Conservation (phyloP, 768 basidiomycete genomes). For the Sporobolomyces pararoseus region DNA sequence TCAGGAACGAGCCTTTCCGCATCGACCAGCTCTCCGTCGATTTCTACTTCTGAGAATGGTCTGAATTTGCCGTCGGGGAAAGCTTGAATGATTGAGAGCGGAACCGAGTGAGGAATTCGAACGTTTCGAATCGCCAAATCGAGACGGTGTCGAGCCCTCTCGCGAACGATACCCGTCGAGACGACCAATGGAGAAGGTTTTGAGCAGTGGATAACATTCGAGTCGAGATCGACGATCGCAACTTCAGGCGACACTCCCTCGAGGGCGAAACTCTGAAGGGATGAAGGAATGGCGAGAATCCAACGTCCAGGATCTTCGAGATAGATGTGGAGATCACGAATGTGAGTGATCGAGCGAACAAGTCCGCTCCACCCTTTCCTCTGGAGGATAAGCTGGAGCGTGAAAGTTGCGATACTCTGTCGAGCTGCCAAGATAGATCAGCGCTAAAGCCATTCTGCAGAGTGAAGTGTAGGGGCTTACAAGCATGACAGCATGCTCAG, state of each 20-base stretch:
- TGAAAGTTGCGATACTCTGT: conserved; percentile 46
- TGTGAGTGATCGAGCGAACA: conserved; percentile 57
- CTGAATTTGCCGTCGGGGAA: conserved; percentile 39
- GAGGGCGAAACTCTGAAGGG: conserved; percentile 72
- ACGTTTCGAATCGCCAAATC: conserved; percentile 27
- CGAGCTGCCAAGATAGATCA: not conserved
- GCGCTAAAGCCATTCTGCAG: not conserved
- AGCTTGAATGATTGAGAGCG: conserved; percentile 32
- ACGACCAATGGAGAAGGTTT: conserved; percentile 1
- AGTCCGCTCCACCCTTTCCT: conserved; percentile 62
- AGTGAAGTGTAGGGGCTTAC: conserved; percentile 45
- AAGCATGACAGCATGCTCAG: conserved; percentile 84
- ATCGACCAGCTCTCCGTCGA: conserved; percentile 15
- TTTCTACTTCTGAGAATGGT: conserved; percentile 38
- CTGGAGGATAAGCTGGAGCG: conserved; percentile 86
- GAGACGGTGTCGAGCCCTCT: conserved; percentile 32
- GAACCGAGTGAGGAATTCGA: not conserved
- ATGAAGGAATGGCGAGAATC: conserved; percentile 84
- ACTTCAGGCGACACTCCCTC: conserved; percentile 65
- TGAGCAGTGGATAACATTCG: conserved; percentile 46
- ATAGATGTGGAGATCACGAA: conserved; percentile 85
- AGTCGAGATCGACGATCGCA: conserved; percentile 79
- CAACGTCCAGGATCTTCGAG: conserved; percentile 93
- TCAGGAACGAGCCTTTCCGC: conserved; percentile 37
- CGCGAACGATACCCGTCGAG: conserved; percentile 28